Base-by-base conservation (phyloP, 805 yeast genomes). In the Candida michaelii region DNA sequence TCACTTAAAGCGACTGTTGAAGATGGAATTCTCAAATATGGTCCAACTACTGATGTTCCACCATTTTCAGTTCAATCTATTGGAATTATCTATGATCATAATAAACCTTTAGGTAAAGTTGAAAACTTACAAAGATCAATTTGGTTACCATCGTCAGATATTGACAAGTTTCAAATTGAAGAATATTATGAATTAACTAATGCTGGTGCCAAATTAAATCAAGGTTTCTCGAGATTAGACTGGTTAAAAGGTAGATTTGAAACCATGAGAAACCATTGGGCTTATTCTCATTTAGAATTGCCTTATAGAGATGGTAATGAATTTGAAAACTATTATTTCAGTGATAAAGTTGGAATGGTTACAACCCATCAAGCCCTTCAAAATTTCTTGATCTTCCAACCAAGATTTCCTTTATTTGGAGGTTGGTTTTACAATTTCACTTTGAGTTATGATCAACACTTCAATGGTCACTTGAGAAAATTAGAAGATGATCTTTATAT, bases 401-500 rank as follows among this genome's bases (percentile, higher is more conserved):
- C 98, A 43, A 77, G 99, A 62, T 93, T 73, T 71, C 99, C 99
- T n/a, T 61, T 93, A 5, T 86, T 88, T 64, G 99, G 99, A 37
- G 95, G 90, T 32, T 93, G 99, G 99, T 76, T 82, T 55, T 91
- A 89, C 66, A 89, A 91, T 66, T 93, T 88, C 73, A 93, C 98
- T 16, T 64, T 91, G 52, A 98, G 98, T n/a, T 93, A 96, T 96
- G 79, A 83, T 38, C 77, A 80, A 49, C 66, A 72, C 15, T 64
- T 90, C 31, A 55, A 66, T 12, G 65, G 77, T 34, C 82, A 74
- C 51, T 69, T 86, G 40, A 80, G 66, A 52, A 54, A 60, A 30
- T 52, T 71, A 13, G 46, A 51, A 19, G 55, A 51, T 15, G 81
- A 77, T 45, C 62, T 69, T 11, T 87, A 79, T 58, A 58, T 85